Base-by-base conservation (phyloP, 805 yeast genomes). In the Saccharomycopsis fermentans region DNA sequence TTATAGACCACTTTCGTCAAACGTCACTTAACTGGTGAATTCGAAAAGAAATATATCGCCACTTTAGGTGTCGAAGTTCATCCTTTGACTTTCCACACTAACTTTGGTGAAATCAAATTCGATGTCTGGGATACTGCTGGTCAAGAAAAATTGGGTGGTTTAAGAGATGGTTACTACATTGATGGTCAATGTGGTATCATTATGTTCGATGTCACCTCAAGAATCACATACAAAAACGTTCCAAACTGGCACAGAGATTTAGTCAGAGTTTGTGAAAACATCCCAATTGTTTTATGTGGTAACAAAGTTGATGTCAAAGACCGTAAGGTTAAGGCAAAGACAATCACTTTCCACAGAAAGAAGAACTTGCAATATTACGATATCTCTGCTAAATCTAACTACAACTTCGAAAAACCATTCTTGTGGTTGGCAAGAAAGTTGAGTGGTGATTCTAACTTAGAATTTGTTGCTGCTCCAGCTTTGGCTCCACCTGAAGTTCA, bases 41-140 rank as follows among this genome's bases (percentile, higher is more conserved):
- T 94, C 74, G 99, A 94, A 79, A 94, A 94, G 81, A 91, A 91
- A 78, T 94, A 94, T 81, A 90, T 87, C 76, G 99, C 99, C 72
- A 94, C 99, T 61, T 87, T 92, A 72, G 99, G 99, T 82, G 99
- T 94, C 65, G 99, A 94, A 77, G 99, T 94, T 65, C 97, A 94
- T 75, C 99, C 99, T 67, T 84, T 94, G 76, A 90, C 94, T 53
- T 94, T 94, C 86, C 89, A 83, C 86, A 94, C 99, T 74, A 92
- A 92, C 81, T 94, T 78, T 72, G 99, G 99, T 79, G 97, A 92
- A 78, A 90, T 94, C 79, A 92, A 89, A 77, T 94, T 94, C 77
- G 97, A 94, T 74, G 97, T 94, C 70, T 94, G 99, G 99, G 99
- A 94, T 77, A 94, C 99, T 58, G 99, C 99, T 60, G 99, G 99